phyloP scores from a whole-genome alignment of 768 basidiomycete genomes.

The Panaeolus papilionaceus region DNA sequence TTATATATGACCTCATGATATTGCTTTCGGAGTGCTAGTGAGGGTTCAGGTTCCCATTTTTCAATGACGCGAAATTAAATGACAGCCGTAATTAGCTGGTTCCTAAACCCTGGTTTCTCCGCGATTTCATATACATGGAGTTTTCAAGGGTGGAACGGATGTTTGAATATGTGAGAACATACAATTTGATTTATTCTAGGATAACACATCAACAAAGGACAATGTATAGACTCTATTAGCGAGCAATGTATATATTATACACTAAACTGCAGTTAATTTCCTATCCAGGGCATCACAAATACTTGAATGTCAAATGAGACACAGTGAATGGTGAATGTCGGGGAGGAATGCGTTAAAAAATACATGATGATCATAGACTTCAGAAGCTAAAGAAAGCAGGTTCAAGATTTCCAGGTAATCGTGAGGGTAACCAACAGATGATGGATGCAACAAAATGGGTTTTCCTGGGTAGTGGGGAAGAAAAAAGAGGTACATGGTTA shows the following conservation, averaged over 20 bases:
- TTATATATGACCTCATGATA: background rate
- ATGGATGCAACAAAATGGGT: slow-evolving; percentile 3
- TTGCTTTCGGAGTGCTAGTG: background rate
- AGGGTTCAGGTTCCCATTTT: background rate
- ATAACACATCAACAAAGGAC: slow-evolving; percentile 8
- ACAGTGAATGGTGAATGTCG: background rate
- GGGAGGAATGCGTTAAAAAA: slow-evolving; percentile 1
- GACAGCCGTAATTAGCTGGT: background rate
- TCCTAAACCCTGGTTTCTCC: background rate
- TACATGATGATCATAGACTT: slow-evolving; percentile 4
- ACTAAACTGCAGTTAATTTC: slow-evolving; percentile 1
- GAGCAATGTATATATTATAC: slow-evolving; percentile 10
- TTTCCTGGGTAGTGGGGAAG: background rate
- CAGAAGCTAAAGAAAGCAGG: background rate
- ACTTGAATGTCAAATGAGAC: background rate
- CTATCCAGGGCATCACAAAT: background rate
- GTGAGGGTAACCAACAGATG: background rate
- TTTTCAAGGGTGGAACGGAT: background rate
- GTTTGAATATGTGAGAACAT: slow-evolving; percentile 7
- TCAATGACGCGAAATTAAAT: background rate
- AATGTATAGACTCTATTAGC: slow-evolving; percentile 12
- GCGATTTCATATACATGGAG: background rate
- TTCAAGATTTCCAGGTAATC: slow-evolving; percentile 6
- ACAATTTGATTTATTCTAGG: slow-evolving; percentile 2
- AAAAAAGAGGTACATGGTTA: background rate